A percentile compares a stretch with the other conserved stretches of the same genome.
Evolutionary conservation across 1,284 basidiomycete genomes (phyloP).

Genomic region (Phaffia rhodozyma): DNA sequence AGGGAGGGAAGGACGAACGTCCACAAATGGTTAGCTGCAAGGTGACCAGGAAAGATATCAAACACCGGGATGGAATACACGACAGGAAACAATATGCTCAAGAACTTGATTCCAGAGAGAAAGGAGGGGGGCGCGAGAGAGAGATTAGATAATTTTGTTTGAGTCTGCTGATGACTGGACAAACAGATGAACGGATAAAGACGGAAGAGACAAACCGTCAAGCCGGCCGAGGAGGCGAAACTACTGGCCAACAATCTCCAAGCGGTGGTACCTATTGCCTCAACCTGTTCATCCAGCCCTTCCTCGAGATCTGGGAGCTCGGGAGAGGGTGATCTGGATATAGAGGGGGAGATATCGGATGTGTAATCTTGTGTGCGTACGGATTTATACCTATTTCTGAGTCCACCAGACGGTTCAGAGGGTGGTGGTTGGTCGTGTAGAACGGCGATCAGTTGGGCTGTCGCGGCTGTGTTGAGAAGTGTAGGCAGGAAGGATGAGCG

Average conservation of each 20-base stretch:
- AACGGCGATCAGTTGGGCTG: conserved; percentile 85
- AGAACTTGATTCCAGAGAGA: conserved; percentile 27
- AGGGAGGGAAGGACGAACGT: conserved; percentile 35
- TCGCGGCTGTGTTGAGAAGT: conserved; percentile 46
- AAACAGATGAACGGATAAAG: background rate
- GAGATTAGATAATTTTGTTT: conserved; percentile 16
- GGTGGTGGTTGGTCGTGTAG: conserved; percentile 44
- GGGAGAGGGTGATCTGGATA: background rate
- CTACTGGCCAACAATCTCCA: conserved; percentile 47
- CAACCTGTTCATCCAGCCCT: conserved; percentile 27
- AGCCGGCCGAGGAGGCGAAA: conserved; percentile 53
- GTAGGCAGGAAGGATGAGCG: background rate
- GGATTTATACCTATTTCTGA: background rate
- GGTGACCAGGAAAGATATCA: conserved; percentile 50
- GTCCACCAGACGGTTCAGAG: background rate
- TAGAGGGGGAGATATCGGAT: background rate
- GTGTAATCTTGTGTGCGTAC: background rate
- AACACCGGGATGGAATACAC: conserved; percentile 85
- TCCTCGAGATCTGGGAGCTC: conserved; percentile 30
- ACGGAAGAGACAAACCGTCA: conserved; percentile 52
- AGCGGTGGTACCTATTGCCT: conserved; percentile 32
- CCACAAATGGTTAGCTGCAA: conserved; percentile 86
- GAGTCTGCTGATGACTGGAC: background rate
- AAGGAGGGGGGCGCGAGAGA: conserved; percentile 19
- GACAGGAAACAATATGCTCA: conserved; percentile 72